Evolutionary conservation across 2,329 filamentous ascomycete genomes (phyloP), one percentile per base, ranked within the genome.

Genomic region (Alternaria novae-zelandiae): DNA sequence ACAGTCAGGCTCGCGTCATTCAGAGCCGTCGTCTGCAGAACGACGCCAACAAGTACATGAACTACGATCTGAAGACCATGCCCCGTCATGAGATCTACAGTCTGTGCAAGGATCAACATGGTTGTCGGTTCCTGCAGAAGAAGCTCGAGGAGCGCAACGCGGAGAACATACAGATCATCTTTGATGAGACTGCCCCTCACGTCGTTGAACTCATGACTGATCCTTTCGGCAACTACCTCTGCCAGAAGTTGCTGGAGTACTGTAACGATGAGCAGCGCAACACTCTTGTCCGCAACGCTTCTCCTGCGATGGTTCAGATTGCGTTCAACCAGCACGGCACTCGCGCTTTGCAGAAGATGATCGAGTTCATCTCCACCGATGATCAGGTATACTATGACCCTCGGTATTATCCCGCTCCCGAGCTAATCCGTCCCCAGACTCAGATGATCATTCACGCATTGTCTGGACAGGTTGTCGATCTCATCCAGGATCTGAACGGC

Each of bases 221-320:
- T 82, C 95, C 96, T 10, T 99, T 99, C 80, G 96, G 96, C 79
- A 99, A 99, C 85, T 99, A 99, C 82, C 89, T 99, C 70, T 98
- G 95, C 85, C 96, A 99, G 85, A 99, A 98, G 87, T 86, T 99
- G 66, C 88, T 99, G 30, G 96, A 99, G 83, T 97, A 91, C 80
- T 95, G 93, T 83, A 96, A 93, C 78, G 92, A 98, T 76, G 93
- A 97, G 56, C 95, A 99, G 84, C 93, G 96, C 70, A 98, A 95
- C 57, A 89, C 90, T 46, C 88, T 99, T 66, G 96, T 99, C 73
- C 90, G 94, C 80, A 97, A 97, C 73, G 94, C 96, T 44, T 89
- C 93, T 17, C 87, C 90, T 57, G 90, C 95, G 67, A 92, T 99
- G 85, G 93, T 97, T 23, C 90, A 90, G 73, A 97, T 99, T 76